Evolutionary conservation across 2,329 filamentous ascomycete species (phyloP).

Genomic region (Nakataea oryzae): DNA sequence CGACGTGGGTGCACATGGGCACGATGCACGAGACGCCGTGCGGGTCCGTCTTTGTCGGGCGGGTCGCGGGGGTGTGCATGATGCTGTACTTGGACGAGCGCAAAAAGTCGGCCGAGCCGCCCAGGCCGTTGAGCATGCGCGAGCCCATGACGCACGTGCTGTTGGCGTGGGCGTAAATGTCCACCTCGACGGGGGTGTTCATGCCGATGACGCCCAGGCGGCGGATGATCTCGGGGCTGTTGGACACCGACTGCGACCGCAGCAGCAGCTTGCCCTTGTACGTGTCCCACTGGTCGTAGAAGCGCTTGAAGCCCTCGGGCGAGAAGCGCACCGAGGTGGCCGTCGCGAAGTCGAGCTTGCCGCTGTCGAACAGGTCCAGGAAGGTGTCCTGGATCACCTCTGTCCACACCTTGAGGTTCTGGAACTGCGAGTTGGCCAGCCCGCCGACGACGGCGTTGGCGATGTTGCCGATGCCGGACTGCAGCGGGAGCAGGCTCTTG

Average conservation of each 20-base stretch:
- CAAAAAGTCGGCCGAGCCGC: constrained; percentile 74
- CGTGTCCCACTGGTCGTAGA: constrained; percentile 75
- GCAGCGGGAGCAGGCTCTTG: constrained; percentile 42
- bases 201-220: constrained; percentile 82
- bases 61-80: constrained; percentile 77
- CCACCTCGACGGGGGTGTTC: constrained; percentile 91
- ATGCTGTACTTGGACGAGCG: constrained; percentile 74
- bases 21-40: constrained; percentile 78
- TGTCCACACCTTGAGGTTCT: constrained; percentile 85
- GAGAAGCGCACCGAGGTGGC: constrained; percentile 87
- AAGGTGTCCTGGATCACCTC: constrained; percentile 90
- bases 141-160: constrained; percentile 81
- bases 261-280: constrained; percentile 78
- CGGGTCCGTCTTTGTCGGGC: constrained; percentile 74
- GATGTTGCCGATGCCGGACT: constrained; percentile 88
- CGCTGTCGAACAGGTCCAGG: constrained; percentile 84
- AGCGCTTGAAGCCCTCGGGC: constrained; percentile 80
- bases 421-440: constrained; percentile 70
- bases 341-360: constrained; percentile 79
- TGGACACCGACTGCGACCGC: constrained; percentile 79
- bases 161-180: constrained; percentile 92
- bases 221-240: constrained; percentile 83
- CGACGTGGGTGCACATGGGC: constrained; percentile 87
- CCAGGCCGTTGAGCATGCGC: constrained; percentile 79
- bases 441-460: constrained; percentile 86